Conservation (phyloP, 331 rosid genomes). For the Malus hybrid region DNA sequence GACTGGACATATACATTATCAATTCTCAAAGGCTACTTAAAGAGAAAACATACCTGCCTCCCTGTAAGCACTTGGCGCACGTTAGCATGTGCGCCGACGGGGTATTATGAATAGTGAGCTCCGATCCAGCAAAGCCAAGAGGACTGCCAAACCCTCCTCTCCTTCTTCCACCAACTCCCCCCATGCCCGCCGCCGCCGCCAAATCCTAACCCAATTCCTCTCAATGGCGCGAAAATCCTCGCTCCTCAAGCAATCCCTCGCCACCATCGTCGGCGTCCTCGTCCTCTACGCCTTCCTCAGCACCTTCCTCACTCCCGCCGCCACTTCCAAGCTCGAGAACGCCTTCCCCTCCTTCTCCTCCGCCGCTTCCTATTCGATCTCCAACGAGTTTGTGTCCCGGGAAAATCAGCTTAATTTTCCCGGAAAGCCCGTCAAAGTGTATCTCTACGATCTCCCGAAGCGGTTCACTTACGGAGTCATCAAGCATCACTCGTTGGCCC, state of each 20-base stretch:
- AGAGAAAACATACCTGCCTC: no score
- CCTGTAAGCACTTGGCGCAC: not conserved
- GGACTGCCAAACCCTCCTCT: not conserved
- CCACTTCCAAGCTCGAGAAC: slow-evolving; percentile 33
- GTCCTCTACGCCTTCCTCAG: slow-evolving; percentile 49
- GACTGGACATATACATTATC: no score
- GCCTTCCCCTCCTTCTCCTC: slow-evolving; percentile 28
- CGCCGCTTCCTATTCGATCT: slow-evolving; percentile 9
- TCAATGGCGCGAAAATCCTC: slow-evolving; percentile 60
- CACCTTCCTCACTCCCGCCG: slow-evolving; percentile 41
- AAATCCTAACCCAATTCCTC: not conserved
- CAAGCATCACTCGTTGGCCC: slow-evolving; percentile 61
- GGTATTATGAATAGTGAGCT: not conserved
- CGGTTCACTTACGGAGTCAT: slow-evolving; percentile 72
- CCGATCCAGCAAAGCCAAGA: slow-evolving; percentile 9
- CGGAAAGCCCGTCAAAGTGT: slow-evolving; percentile 26
- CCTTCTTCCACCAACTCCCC: not conserved
- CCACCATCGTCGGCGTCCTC: slow-evolving; percentile 30
- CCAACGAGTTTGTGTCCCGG: not conserved
- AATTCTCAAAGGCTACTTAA: no score
- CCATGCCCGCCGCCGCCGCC: slow-evolving; percentile 20
- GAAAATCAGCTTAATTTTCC: not conserved
- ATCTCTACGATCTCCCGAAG: slow-evolving; percentile 64
- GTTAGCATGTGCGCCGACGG: not conserved
- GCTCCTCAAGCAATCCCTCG: slow-evolving; percentile 49